phyloP scores from a whole-genome alignment of 2,329 filamentous ascomycete genomes.

The Arthrobotrys sinensis region DNA sequence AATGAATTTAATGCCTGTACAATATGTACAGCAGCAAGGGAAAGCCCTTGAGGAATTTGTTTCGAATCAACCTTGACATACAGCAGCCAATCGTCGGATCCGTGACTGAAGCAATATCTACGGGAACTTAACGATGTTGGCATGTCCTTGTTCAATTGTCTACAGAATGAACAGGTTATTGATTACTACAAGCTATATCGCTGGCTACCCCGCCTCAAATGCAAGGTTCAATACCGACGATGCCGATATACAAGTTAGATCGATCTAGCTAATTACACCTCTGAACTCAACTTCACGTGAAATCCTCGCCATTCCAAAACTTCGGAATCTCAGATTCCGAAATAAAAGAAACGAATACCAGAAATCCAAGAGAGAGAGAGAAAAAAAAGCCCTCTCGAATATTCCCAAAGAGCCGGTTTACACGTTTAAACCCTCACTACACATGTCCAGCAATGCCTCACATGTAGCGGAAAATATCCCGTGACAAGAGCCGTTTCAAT shows the following conservation, averaged over 20 bases:
- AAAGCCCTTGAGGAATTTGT: slow-evolving; percentile 4
- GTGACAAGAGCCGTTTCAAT: slow-evolving; percentile 53
- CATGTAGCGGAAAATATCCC: slow-evolving; percentile 33
- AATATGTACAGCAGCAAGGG: neutral
- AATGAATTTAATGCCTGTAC: neutral
- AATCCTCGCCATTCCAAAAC: slow-evolving; percentile 16
- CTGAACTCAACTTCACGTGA: slow-evolving; percentile 14
- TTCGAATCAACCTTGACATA: slow-evolving; percentile 15
- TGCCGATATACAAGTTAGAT: slow-evolving; percentile 19
- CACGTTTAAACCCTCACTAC: slow-evolving; percentile 22
- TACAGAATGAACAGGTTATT: neutral
- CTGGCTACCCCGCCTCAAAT: slow-evolving; percentile 1
- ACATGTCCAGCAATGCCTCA: slow-evolving; percentile 21
- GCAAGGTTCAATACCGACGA: slow-evolving; percentile 7
- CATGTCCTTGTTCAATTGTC: slow-evolving; percentile 16
- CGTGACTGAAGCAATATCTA: slow-evolving; percentile 24
- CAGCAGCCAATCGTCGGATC: slow-evolving; percentile 6
- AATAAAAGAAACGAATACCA: slow-evolving; percentile 10
- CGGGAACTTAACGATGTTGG: neutral
- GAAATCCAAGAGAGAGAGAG: neutral
- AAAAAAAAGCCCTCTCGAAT: slow-evolving; percentile 26
- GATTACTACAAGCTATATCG: neutral
- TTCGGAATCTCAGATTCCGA: slow-evolving; percentile 36
- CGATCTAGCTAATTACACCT: neutral
- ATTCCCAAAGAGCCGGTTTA: slow-evolving; percentile 22